Conservation (phyloP, 2,329 filamentous ascomycete species). For the Coleophoma crateriformis region DNA sequence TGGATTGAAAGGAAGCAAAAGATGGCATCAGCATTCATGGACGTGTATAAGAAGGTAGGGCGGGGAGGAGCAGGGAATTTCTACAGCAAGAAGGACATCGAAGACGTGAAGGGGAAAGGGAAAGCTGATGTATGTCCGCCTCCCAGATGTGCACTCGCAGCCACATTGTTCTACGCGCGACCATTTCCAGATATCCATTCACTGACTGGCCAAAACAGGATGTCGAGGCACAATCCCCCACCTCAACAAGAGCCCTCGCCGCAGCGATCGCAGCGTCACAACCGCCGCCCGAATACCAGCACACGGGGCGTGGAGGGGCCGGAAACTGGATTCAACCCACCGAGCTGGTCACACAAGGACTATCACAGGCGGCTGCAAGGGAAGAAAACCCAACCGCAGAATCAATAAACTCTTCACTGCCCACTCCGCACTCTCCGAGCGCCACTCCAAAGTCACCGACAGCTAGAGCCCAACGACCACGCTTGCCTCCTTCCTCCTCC, state of each 20-base stretch:
- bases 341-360: constrained; percentile 9
- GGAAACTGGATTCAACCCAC: constrained; percentile 47
- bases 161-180: no score
- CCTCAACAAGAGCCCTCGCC: constrained; percentile 5
- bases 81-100: constrained; percentile 44
- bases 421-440: constrained; percentile 1
- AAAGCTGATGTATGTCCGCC: constrained; percentile 2
- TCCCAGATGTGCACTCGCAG: no score
- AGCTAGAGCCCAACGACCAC: background rate
- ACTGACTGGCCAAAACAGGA: constrained; percentile 24
- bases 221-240: constrained; percentile 25
- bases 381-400: constrained; percentile 5
- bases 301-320: constrained; percentile 52
- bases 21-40: constrained; percentile 7
- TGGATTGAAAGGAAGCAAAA: background rate
- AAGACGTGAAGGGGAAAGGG: constrained; percentile 31
- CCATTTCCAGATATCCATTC: no score
- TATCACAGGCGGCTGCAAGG: constrained; percentile 5
- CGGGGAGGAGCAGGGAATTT: constrained; percentile 63
- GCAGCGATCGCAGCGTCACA: constrained; percentile 16
- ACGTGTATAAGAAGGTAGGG: constrained; percentile 39
- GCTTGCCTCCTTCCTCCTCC: background rate
- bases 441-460: background rate
- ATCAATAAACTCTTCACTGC: background rate
- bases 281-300: constrained; percentile 30